These are phyloP conservation scores for Cajanus cajan DNA, from an alignment of 306 rosid genomes.

Conservation along the genomic window DNA sequence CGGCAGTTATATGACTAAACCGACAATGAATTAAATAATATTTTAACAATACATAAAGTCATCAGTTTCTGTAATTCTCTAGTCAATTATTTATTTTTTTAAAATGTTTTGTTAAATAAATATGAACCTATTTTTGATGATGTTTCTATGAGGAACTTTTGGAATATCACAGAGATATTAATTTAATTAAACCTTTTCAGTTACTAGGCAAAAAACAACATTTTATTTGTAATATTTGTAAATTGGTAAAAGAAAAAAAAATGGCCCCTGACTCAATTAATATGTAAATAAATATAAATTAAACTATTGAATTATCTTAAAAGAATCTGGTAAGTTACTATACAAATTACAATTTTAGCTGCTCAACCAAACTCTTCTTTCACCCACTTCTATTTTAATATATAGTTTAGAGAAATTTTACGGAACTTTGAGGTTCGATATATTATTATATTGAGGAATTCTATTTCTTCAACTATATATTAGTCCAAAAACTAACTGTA, in stretches of 20 bases:
- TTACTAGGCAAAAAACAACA: background rate
- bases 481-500: too few relatives aligned
- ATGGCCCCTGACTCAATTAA: background rate
- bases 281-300: too few relatives aligned
- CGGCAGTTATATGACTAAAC: background rate
- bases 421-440: too few relatives aligned
- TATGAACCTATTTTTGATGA: background rate
- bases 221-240: background rate
- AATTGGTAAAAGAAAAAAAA: background rate
- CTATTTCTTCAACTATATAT: too few relatives aligned
- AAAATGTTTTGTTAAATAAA: background rate
- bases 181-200: background rate
- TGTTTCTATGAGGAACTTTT: background rate
- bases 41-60: background rate
- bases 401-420: background rate
- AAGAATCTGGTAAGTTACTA: background rate
- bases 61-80: background rate
- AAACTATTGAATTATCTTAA: too few relatives aligned
- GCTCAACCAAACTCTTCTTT: constrained; percentile 14
- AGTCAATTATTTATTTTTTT: background rate
- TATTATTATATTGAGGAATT: too few relatives aligned
- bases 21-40: background rate
- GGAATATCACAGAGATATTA: background rate
- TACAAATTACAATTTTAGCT: background rate
- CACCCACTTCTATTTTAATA: background rate